Percentiles rank a stretch among this genome's conserved stretches.
phyloP scores from a whole-genome alignment of 2,329 filamentous ascomycete species.

The Colletotrichum sp. region DNA sequence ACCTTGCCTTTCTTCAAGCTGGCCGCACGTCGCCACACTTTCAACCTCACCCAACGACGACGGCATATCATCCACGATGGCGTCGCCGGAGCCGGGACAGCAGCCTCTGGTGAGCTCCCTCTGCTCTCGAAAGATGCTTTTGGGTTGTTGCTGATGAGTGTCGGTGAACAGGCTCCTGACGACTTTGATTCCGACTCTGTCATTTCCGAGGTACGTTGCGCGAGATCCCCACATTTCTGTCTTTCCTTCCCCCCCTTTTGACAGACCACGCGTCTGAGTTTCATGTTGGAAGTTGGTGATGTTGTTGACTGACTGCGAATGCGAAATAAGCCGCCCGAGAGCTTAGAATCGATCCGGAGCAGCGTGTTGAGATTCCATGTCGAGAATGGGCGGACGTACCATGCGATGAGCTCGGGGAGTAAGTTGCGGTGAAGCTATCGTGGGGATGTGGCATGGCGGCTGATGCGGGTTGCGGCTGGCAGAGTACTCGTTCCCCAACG shows the following conservation, averaged over 20 bases:
- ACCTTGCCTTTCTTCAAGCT: background rate
- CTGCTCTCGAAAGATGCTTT: fast-evolving
- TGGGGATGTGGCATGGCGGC: fast-evolving
- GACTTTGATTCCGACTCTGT: conserved; percentile 14
- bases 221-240: background rate
- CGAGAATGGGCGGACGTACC: conserved; percentile 22
- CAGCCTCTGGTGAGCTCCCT: background rate
- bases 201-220: background rate
- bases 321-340: background rate
- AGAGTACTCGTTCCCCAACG: conserved; percentile 32
- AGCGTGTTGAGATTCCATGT: conserved; percentile 14
- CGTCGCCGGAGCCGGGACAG: background rate
- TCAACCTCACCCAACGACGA: background rate
- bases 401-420: conserved; percentile 29
- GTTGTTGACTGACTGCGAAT: too few species aligned
- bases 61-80: background rate
- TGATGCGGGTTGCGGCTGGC: background rate
- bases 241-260: background rate
- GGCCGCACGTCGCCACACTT: background rate
- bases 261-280: background rate
- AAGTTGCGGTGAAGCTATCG: background rate
- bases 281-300: background rate
- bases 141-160: background rate
- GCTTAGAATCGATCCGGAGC: conserved; percentile 9
- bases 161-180: background rate